A percentile compares a stretch with the other conserved stretches of the same genome.
Conservation (phyloP, 768 basidiomycete species). For the Daedaleopsis nitida region DNA sequence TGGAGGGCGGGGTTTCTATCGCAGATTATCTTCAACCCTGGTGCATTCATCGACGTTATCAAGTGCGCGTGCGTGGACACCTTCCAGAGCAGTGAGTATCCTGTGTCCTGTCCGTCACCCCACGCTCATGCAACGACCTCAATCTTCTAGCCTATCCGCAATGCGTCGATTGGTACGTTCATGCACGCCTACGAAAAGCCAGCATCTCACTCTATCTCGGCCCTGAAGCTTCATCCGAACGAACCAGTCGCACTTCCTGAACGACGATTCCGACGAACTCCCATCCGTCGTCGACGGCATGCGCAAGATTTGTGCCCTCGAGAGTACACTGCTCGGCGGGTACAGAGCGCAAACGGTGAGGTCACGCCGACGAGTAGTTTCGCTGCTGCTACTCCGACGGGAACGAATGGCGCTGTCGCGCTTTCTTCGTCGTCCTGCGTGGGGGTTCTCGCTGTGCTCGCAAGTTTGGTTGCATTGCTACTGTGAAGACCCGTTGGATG, state of each 20-base stretch:
- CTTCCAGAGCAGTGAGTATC: conserved; percentile 36
- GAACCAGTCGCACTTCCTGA: conserved; percentile 54
- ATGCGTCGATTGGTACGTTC: conserved; percentile 63
- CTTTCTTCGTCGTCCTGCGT: background rate
- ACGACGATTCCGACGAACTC: conserved; percentile 40
- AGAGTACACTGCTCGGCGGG: conserved; percentile 55
- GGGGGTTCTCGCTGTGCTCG: background rate
- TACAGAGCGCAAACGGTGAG: conserved; percentile 45
- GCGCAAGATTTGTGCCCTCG: conserved; percentile 51
- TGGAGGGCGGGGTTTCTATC: background rate
- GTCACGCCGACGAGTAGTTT: conserved; percentile 32
- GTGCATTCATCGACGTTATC: conserved; percentile 62
- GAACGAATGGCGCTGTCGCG: conserved; percentile 12
- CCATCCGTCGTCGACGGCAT: conserved; percentile 52
- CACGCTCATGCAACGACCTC: background rate
- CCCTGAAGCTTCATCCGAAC: conserved; percentile 53
- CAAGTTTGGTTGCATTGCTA: background rate
- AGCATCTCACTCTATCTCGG: background rate
- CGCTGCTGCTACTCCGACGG: conserved; percentile 28
- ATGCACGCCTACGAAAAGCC: background rate
- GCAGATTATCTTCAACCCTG: conserved; percentile 66
- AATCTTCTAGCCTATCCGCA: conserved; percentile 49
- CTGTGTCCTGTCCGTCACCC: background rate
- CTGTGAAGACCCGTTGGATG: background rate
- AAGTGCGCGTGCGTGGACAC: conserved; percentile 61